Evolutionary conservation across 2,329 filamentous ascomycete genomes (phyloP).

Genomic region (Fusarium annulatum): DNA sequence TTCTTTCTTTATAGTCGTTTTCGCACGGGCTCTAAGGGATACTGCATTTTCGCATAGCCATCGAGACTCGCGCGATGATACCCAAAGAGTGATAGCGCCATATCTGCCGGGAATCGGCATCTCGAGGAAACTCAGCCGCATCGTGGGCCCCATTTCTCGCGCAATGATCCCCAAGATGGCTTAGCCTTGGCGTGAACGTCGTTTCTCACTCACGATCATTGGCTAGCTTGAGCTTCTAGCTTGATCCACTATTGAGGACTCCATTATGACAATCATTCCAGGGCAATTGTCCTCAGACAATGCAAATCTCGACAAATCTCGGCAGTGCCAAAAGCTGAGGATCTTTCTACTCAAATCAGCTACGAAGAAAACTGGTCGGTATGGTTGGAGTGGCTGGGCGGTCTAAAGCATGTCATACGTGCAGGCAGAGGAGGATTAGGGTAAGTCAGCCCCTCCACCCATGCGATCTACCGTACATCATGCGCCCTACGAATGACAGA

Average conservation of each 20-base stretch:
- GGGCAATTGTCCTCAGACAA: background rate
- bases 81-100: background rate
- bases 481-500: background rate
- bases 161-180: background rate
- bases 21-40: background rate
- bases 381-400: background rate
- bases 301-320: background rate
- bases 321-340: rapidly evolving
- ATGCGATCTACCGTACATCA: no score
- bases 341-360: rapidly evolving
- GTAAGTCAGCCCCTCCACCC: background rate
- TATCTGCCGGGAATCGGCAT: background rate
- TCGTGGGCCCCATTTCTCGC: background rate
- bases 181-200: background rate
- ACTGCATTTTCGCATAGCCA: background rate
- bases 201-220: rapidly evolving
- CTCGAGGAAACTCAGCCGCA: background rate
- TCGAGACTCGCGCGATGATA: background rate
- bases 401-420: background rate
- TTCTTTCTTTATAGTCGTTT: background rate
- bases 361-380: rapidly evolving
- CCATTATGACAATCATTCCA: background rate
- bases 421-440: background rate
- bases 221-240: rapidly evolving
- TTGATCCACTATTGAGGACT: background rate